Percentiles rank a stretch among this genome's conserved stretches.
These are phyloP conservation scores for Chlorella sp. DNA, from an alignment of 139 green algal genomes.

Conservation along the genomic window DNA sequence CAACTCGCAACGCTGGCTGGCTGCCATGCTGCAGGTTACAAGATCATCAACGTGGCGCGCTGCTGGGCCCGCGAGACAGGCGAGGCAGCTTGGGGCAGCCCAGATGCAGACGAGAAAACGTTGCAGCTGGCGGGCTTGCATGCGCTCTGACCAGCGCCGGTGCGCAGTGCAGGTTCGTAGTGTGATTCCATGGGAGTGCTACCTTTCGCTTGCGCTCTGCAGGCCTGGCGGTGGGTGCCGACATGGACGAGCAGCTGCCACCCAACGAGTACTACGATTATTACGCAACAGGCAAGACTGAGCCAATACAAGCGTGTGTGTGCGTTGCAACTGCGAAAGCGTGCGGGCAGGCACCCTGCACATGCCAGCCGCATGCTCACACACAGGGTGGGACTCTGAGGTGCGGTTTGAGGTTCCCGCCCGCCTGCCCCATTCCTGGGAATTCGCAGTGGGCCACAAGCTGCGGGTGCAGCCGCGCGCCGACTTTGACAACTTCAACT, in stretches of 20 bases:
- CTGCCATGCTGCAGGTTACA: conserved; percentile 79
- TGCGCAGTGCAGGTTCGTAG: too few relatives aligned
- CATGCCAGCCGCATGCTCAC: too few relatives aligned
- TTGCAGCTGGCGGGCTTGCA: neutral
- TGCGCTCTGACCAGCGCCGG: too few relatives aligned
- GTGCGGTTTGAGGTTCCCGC: too few relatives aligned
- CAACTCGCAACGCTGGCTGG: neutral
- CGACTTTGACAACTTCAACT: conserved; percentile 58
- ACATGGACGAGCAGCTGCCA: conserved; percentile 70
- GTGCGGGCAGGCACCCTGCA: too few relatives aligned
- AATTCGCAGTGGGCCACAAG: conserved; percentile 8
- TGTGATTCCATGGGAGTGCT: too few relatives aligned
- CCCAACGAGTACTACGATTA: conserved; percentile 94
- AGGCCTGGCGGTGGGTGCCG: conserved; percentile 24
- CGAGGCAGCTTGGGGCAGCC: neutral
- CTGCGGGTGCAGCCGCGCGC: conserved; percentile 15
- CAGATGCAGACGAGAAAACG: neutral
- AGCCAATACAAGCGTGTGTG: neutral
- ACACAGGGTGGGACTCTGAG: too few relatives aligned
- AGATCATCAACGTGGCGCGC: conserved; percentile 94
- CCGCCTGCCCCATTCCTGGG: too few relatives aligned
- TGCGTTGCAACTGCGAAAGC: neutral
- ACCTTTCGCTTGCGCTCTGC: neutral
- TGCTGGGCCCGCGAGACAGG: conserved; percentile 98
- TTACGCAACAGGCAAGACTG: conserved; percentile 59